phyloP scores from a whole-genome alignment of 164 flowering plant species.

The Magnolia kwangsiensis region DNA sequence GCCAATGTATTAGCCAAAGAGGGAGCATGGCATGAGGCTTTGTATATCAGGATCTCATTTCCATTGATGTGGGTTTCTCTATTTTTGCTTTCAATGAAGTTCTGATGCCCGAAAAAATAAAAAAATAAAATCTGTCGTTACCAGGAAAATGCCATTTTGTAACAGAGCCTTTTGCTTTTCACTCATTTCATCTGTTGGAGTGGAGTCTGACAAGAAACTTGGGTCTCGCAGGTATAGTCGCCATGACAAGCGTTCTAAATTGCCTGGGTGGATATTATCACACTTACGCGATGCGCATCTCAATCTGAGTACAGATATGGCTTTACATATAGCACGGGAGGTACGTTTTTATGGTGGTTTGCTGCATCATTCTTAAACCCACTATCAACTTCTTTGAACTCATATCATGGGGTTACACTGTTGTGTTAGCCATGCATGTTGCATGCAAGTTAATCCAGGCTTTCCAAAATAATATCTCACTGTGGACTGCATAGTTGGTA shows the following conservation, averaged over 20 bases:
- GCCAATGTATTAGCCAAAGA: not conserved
- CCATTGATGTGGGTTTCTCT: not conserved
- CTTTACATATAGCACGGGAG: slow-evolving; percentile 91
- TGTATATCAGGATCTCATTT: not conserved
- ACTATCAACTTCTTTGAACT: not conserved
- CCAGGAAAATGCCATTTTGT: not conserved
- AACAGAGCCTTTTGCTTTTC: not conserved
- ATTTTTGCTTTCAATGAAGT: not conserved
- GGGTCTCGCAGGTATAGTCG: slow-evolving; percentile 71
- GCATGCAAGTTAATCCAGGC: too few species aligned
- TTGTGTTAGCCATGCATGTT: too few species aligned
- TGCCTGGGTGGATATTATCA: slow-evolving; percentile 94
- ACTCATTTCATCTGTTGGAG: not conserved
- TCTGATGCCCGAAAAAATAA: not conserved
- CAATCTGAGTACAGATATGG: slow-evolving; percentile 98
- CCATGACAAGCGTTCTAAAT: slow-evolving; percentile 93
- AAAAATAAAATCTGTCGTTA: not conserved
- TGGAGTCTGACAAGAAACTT: not conserved
- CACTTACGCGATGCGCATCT: slow-evolving; percentile 90
- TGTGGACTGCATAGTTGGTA: too few species aligned
- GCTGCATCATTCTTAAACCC: not conserved
- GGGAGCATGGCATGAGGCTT: not conserved
- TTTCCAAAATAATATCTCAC: too few species aligned
- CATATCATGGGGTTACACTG: too few species aligned
- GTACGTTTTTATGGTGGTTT: slow-evolving; percentile 28